Base-by-base conservation (phyloP, 352 stramenopile species). In the Nothophytophthora sp. region DNA sequence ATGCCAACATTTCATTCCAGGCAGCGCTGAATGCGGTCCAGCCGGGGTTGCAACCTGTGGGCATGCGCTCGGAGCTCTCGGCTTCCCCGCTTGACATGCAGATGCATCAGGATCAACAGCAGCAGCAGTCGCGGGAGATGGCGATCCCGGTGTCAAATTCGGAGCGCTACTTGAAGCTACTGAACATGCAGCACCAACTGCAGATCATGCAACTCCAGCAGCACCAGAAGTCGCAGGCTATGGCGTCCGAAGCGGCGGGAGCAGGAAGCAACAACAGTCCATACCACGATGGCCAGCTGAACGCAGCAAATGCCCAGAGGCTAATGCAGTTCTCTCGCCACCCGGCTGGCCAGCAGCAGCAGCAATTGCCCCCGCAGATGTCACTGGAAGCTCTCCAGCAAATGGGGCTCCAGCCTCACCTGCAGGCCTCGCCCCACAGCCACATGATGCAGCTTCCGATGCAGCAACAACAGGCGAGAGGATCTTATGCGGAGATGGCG, bases 201-300 rank as follows among this genome's bases (percentile, higher is more conserved):
- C 85, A 95, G 47, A 82, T 95, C 56, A 85, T 92, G 62, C 82
- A 95, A 46, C 55, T 93, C 50, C 82, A 92, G 46, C 81, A 95
- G 38, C 84, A 92, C 28, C 57, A 79, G n/a, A 63, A 76, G 13
- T 60, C 70, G 15, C 63, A 73, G 30, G 68, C 39, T 2, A 65
- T 85, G 57, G 29, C 48, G 1, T 56, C 55, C 15, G 64, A 67
- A 34, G 49, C 38, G n/a, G 57, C 52, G n/a, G 65, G 55, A 54
- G 44, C 35, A 5, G 64, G 55, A 30, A 84, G 32, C 22, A 65
- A 52, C 28, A 60, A 25, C 12, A 44, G 63, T 53, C 61, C 73
- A 23, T 92, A 87, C 33, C 67, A 72, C 12, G 74, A 89, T 20
- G 59, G 43, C 3, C 64, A 75, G 50, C 60, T 88, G 54, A 78